Evolutionary conservation across 192 early-diverging fungal species (phyloP), one percentile per base, ranked within the genome.

Genomic region (Chytriomyces confervae): DNA sequence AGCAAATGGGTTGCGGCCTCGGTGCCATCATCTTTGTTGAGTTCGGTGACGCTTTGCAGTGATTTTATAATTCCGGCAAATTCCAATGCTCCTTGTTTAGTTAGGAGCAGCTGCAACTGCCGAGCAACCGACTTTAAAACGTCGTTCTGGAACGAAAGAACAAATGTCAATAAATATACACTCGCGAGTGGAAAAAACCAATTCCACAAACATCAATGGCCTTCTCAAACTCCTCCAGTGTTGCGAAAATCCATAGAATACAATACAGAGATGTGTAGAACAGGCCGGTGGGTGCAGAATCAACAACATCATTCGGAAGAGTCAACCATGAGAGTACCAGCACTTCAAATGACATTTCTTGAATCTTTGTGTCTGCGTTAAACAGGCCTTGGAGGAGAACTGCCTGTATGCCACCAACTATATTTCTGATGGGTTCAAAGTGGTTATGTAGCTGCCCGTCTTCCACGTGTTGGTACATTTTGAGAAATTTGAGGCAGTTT

Each of bases 261-360:
- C 75, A 50, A 51, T 86, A 82, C 23, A 86, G 77, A 18, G 80
- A 49, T 10, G 81, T 82, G 65, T 86, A 86, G 20, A 86, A 29
- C 45, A 83, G 24, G 9, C 73, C 78, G 23, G 62, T 61, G 5
- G 77, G 71, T 10, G 53, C 24, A 5, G 57, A 45, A 49, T 84
- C 85, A 16, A 83, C 83, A 6, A 83, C 50, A 48, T 69, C 36
- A 5, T 53, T 62, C 7, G 82, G 83, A n/a, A 86, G 72, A 57
- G 63, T 13, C 6, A 63, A 20, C 82, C 83, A 84, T 45, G 62
- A 16, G 0, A 70, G 27, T 11, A 86, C 66, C 66, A 86, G 60
- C 5, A 84, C 62, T 23, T 80, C 67, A 36, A 86, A 80, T 10
- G 81, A 67, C 61, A 82, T 79, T n/a, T 83, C 82, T 49, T 80